Percentiles rank a stretch among this genome's conserved stretches.
Conservation (phyloP, 2,329 filamentous ascomycete species). For the Neonectria hederae region DNA sequence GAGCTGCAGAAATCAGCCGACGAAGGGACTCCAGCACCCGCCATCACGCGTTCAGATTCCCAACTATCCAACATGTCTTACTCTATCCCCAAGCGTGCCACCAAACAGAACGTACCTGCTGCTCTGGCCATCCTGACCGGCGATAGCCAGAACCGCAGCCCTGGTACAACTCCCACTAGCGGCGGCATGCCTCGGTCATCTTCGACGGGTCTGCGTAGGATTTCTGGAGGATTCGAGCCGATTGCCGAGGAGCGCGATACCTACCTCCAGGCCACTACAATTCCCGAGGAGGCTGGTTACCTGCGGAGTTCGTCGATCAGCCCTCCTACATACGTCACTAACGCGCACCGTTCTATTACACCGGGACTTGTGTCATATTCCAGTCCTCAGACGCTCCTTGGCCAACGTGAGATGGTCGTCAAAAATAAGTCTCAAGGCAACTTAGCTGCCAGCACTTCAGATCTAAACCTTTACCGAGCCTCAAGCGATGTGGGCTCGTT, state of each 20-base stretch:
- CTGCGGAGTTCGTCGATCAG: slow-evolving; percentile 25
- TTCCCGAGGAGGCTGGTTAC: slow-evolving; percentile 34
- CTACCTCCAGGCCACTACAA: slow-evolving; percentile 24
- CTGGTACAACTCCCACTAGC: slow-evolving; percentile 32
- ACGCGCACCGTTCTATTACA: slow-evolving; percentile 44
- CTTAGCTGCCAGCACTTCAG: slow-evolving; percentile 42
- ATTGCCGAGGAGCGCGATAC: slow-evolving; percentile 55
- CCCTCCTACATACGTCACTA: slow-evolving; percentile 33
- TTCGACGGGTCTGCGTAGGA: slow-evolving; percentile 38
- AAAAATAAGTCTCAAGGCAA: slow-evolving; percentile 61
- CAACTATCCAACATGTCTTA: slow-evolving; percentile 38
- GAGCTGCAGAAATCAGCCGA: slow-evolving; percentile 72
- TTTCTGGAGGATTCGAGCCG: slow-evolving; percentile 48
- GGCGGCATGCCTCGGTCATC: slow-evolving; percentile 33
- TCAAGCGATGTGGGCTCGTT: slow-evolving; percentile 56
- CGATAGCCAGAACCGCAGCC: slow-evolving; percentile 35
- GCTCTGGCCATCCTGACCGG: slow-evolving; percentile 40
- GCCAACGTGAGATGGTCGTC: slow-evolving; percentile 64
- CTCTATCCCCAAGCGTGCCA: slow-evolving; percentile 22
- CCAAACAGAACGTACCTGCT: slow-evolving; percentile 38
- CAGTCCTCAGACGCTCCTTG: slow-evolving; percentile 65
- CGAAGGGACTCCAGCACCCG: slow-evolving; percentile 54
- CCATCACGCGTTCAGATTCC: slow-evolving; percentile 44
- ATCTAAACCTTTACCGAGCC: slow-evolving; percentile 42
- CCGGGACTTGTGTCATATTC: slow-evolving; percentile 61